These are phyloP conservation scores for Ploettnerulaceae sp. DNA, from an alignment of 2,329 filamentous ascomycete species.

Conservation along the genomic window DNA sequence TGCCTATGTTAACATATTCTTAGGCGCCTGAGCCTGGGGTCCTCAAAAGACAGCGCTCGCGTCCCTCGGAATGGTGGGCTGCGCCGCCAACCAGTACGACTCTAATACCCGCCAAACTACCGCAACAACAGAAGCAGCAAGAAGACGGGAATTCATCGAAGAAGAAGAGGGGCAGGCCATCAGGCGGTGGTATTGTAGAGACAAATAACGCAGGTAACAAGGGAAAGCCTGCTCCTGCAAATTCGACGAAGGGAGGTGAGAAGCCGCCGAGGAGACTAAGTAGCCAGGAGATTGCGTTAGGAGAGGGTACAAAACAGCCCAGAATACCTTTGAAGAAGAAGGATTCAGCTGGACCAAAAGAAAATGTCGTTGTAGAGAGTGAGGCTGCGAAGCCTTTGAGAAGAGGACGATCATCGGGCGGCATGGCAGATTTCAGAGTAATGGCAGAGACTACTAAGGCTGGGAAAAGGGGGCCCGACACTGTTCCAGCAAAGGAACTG, in stretches of 20 bases:
- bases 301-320: too few species aligned
- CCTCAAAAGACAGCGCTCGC: constrained; percentile 27
- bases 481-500: not conserved
- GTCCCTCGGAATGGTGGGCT: constrained; percentile 30
- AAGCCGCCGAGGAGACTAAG: constrained; percentile 1
- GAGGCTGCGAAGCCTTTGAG: constrained; percentile 7
- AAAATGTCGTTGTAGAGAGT: not conserved
- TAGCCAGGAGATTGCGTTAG: too few species aligned
- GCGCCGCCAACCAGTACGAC: constrained; percentile 16
- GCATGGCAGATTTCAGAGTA: not conserved
- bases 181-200: not conserved
- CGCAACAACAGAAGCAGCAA: not conserved
- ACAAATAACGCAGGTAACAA: not conserved
- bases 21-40: constrained; percentile 23
- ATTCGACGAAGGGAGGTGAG: not conserved
- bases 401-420: constrained; percentile 3
- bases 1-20: not conserved
- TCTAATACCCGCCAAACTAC: not conserved
- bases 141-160: not conserved
- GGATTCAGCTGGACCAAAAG: not conserved
- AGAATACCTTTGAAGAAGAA: not conserved
- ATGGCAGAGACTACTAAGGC: not conserved
- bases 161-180: not conserved
- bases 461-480: too few species aligned
- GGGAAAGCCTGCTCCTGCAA: too few species aligned